Base-by-base conservation (phyloP, 495 filamentous ascomycete species). In the Tuber brumale region DNA sequence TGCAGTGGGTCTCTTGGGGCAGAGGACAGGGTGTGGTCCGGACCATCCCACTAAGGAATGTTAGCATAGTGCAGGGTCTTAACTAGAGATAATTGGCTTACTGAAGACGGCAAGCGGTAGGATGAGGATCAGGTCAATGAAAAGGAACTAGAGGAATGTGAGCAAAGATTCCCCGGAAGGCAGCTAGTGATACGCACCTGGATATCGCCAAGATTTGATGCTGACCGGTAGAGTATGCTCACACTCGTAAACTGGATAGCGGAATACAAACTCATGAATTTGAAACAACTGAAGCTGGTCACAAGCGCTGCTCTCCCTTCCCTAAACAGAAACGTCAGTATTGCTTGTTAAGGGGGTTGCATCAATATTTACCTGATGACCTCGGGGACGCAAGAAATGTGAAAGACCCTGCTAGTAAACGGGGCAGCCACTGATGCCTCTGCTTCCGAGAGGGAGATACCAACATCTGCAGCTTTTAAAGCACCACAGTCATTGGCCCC, bases 211-310 rank as follows among this genome's bases (percentile, higher is more conserved):
- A 99, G 88, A 83, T 99, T 99, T 31, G 95, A 97, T 27, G 91
- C 96, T 37, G 92, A 96, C 9, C 93, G 92, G 84, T 99, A 99
- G 39, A 99, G 86, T 82, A 99, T 97, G 89, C 93, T 97, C 83
- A 99, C 96, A 3, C 94, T 92, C n/a, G 93, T 96, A 86, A 99
- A 99, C 84, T 99, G 96, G 72, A 99, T 99, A 9, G 95, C 95
- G 7, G 95, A 97, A 85, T 99, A 99, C 76, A 99, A 85, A 81
- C 93, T 97, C 96, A 99, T 99, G 84, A 94, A 99, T 84, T 99
- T 99, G 86, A 99, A 99, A 86, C 96, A 99, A 85, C 93, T 97
- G 85, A 99, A 99, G 83, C 94, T 97, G 42, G 96, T 99, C 10
- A 97, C 94, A 27, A 99, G 87, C 70, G 96, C 92, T 69, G 95